Percentiles rank a stretch among this genome's conserved stretches.
phyloP scores from a whole-genome alignment of 176 grass and related monocot genomes.

The Phragmites australis region DNA sequence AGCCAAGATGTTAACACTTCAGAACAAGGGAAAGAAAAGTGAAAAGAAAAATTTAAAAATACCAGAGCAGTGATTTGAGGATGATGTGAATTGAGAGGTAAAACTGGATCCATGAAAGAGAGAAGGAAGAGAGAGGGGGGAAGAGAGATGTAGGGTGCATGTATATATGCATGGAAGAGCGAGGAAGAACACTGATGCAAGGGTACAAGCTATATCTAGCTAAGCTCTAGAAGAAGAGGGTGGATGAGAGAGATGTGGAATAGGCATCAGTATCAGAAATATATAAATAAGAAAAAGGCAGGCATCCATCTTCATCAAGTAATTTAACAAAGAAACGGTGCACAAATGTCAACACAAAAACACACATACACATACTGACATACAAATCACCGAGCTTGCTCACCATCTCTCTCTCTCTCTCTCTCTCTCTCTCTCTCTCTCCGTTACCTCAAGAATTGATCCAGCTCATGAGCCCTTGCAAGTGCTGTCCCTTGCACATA shows the following conservation, averaged over 20 bases:
- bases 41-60: not conserved
- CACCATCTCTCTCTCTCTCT: constrained; percentile 12
- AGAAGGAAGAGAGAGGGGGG: not conserved
- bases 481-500: constrained; percentile 54
- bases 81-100: not conserved
- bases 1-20: not conserved
- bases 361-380: constrained; percentile 27
- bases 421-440: constrained; percentile 38
- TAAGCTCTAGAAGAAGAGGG: constrained; percentile 33
- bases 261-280: constrained; percentile 57
- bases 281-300: constrained; percentile 52
- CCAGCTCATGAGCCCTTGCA: constrained; percentile 56
- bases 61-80: constrained; percentile 14
- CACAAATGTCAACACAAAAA: constrained; percentile 57
- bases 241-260: constrained; percentile 56
- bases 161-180: constrained; percentile 29
- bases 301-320: constrained; percentile 92
- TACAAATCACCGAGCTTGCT: constrained; percentile 37
- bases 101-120: constrained; percentile 43
- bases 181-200: constrained; percentile 34
- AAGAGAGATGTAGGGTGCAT: constrained; percentile 20
- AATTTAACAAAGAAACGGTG: constrained; percentile 78
- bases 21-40: not conserved
- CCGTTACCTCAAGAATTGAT: constrained; percentile 67
- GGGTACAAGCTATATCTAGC: constrained; percentile 11